These are phyloP conservation scores for Clonostachys chloroleuca DNA, from an alignment of 2,329 filamentous ascomycete species.

Conservation along the genomic window DNA sequence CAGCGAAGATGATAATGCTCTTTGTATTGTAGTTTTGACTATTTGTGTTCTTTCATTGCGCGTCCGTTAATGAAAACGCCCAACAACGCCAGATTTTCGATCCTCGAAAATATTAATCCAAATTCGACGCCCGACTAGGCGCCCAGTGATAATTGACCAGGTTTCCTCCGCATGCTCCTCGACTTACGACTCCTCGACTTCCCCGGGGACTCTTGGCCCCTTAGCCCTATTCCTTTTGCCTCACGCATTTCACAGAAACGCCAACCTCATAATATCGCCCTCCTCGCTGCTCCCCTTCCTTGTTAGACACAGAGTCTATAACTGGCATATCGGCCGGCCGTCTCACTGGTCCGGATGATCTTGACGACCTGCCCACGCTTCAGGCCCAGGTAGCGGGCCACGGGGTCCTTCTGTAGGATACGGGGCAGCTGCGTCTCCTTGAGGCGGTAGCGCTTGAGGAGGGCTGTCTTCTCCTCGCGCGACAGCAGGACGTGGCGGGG, in stretches of 20 bases:
- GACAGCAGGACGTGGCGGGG: constrained; percentile 90
- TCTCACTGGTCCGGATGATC: constrained; percentile 94
- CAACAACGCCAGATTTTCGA: neutral
- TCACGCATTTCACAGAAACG: too few species aligned
- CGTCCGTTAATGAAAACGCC: neutral
- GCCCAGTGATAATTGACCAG: too few species aligned
- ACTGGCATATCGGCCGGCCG: constrained; percentile 92
- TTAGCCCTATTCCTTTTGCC: neutral
- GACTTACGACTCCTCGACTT: too few species aligned
- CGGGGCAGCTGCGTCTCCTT: constrained; percentile 97
- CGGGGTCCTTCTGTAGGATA: constrained; percentile 87
- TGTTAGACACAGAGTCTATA: constrained; percentile 69
- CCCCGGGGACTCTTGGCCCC: neutral
- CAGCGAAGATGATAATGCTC: too few species aligned
- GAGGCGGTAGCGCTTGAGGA: constrained; percentile 85
- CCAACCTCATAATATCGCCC: neutral
- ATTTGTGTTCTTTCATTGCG: neutral
- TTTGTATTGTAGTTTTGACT: neutral
- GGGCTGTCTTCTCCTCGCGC: constrained; percentile 78
- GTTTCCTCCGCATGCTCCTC: neutral
- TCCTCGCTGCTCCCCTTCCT: constrained; percentile 5
- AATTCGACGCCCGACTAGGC: too few species aligned
- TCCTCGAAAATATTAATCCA: too few species aligned
- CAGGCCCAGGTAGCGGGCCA: constrained; percentile 86
- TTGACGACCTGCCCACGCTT: constrained; percentile 94